Evolutionary conservation across 73 alveolate genomes (phyloP), one percentile per base, ranked within the genome.

Genomic region (Paraurostyla sp.): DNA sequence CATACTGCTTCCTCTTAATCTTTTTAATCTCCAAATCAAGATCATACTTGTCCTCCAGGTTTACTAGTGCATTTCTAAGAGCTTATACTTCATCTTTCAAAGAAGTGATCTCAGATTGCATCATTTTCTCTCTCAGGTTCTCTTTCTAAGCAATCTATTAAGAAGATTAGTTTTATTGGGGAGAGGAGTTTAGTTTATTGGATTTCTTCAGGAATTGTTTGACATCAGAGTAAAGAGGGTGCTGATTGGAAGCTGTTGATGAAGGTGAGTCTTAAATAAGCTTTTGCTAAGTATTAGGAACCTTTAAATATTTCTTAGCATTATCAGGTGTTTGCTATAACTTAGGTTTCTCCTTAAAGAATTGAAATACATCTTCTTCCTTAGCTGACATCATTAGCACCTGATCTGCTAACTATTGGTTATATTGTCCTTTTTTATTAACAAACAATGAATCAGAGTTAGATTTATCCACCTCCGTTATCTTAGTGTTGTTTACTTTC

Each of bases 1-100:
- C 2, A 25, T 73, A 22, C 56, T 43, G 50, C 25, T 73, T 48
- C 13, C 18, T 15, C 57, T 46, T 15, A 18, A 46, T 46, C 52
- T 73, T 73, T 25, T 46, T 33, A 13, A 73, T 43, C 82, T 65
- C 82, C 7, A 73, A 3, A 33, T 73, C 11, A 23, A 73, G 32
- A 73, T 73, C 71, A 45, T 73, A 49, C 41, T 73, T 73, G 22
- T 73, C 86, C 29, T 73, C 86, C 6, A 73, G 56, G 6, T 25
- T 4, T 25, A 45, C 20, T 42, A 73, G 30, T 13, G 86, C 65
- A 2, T 51, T 33, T 27, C 30, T 49, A 23, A 73, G 36, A 45
- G 68, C 7, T 25, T 6, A 0, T 1, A 73, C 86, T 49, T 73
- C 71, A 1, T 43, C 65, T 43, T 56, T 73, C 46, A 73, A 73